These are phyloP conservation scores for Suillus subaureus DNA, from an alignment of 768 basidiomycete genomes.

Conservation along the genomic window DNA sequence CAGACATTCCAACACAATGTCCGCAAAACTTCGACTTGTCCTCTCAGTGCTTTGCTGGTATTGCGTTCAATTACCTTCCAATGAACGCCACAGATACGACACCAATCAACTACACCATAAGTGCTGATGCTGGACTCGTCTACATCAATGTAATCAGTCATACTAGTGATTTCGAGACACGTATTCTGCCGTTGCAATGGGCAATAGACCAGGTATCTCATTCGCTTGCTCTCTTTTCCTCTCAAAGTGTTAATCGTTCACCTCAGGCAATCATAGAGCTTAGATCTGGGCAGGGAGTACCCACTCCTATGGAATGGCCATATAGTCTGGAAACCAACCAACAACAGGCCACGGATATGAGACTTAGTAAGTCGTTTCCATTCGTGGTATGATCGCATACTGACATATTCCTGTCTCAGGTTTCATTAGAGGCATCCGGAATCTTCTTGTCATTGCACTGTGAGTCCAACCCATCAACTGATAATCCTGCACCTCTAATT, in stretches of 20 bases:
- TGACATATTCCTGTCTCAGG: slow-evolving; percentile 38
- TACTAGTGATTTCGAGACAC: slow-evolving; percentile 66
- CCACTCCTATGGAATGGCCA: slow-evolving; percentile 72
- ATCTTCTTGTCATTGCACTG: slow-evolving; percentile 68
- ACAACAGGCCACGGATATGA: slow-evolving; percentile 54
- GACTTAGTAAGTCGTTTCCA: slow-evolving; percentile 50
- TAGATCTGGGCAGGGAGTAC: slow-evolving; percentile 54
- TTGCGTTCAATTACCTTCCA: slow-evolving; percentile 64
- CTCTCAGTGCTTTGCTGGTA: slow-evolving; percentile 70
- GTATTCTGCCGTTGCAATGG: slow-evolving; percentile 75
- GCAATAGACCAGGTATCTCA: slow-evolving; percentile 60
- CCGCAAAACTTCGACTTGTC: slow-evolving; percentile 74
- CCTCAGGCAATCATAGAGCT: slow-evolving; percentile 71
- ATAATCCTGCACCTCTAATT: slow-evolving; percentile 4
- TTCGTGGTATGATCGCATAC: neutral
- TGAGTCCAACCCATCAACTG: slow-evolving; percentile 32
- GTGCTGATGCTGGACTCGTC: slow-evolving; percentile 63
- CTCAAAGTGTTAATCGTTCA: neutral
- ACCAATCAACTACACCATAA: slow-evolving; percentile 68
- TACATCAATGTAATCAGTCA: slow-evolving; percentile 69
- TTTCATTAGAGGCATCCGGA: slow-evolving; percentile 62
- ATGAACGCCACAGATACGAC: slow-evolving; percentile 28
- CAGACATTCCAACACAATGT: slow-evolving; percentile 57
- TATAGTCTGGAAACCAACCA: slow-evolving; percentile 69
- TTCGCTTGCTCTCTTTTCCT: neutral